A percentile compares a stretch with the other conserved stretches of the same genome.
Evolutionary conservation across 108 stramenopile genomes (phyloP).

Genomic region (Asterionellopsis glacialis): DNA sequence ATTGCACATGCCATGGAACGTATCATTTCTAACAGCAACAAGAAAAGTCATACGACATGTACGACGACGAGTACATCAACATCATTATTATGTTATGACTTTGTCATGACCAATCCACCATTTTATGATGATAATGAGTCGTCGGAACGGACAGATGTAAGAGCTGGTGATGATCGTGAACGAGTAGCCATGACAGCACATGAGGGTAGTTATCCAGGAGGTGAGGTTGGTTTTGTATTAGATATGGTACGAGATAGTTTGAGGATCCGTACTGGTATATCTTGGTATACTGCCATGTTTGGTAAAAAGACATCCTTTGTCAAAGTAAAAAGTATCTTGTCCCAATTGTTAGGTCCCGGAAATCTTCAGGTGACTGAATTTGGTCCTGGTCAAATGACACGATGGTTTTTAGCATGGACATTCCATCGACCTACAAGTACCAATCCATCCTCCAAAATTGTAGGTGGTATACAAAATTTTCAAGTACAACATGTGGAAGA

Average conservation of each 20-base stretch:
- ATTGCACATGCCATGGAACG: constrained; percentile 5
- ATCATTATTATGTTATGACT: constrained; percentile 26
- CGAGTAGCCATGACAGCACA: constrained; percentile 57
- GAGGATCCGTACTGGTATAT: constrained; percentile 30
- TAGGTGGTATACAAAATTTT: not conserved
- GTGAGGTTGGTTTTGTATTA: constrained; percentile 46
- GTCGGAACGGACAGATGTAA: not conserved
- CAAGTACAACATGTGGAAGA: not conserved
- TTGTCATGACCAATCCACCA: constrained; percentile 94
- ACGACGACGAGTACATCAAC: not conserved
- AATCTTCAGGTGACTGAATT: constrained; percentile 77
- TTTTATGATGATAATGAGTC: constrained; percentile 73
- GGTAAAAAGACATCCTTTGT: constrained; percentile 62
- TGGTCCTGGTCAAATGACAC: constrained; percentile 74
- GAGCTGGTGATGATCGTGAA: constrained; percentile 53
- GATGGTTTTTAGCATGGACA: constrained; percentile 94
- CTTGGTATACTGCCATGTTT: constrained; percentile 84
- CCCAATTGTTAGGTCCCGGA: constrained; percentile 47
- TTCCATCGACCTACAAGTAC: constrained; percentile 34
- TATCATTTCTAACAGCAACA: not conserved
- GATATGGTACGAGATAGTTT: constrained; percentile 59
- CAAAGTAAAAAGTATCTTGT: constrained; percentile 38
- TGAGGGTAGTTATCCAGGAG: constrained; percentile 64
- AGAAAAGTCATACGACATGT: constrained; percentile 1
- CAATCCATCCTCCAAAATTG: constrained; percentile 8